Evolutionary conservation across 1,284 basidiomycete species (phyloP), one percentile per base, ranked within the genome.

Genomic region (Agroathelia rolfsii): DNA sequence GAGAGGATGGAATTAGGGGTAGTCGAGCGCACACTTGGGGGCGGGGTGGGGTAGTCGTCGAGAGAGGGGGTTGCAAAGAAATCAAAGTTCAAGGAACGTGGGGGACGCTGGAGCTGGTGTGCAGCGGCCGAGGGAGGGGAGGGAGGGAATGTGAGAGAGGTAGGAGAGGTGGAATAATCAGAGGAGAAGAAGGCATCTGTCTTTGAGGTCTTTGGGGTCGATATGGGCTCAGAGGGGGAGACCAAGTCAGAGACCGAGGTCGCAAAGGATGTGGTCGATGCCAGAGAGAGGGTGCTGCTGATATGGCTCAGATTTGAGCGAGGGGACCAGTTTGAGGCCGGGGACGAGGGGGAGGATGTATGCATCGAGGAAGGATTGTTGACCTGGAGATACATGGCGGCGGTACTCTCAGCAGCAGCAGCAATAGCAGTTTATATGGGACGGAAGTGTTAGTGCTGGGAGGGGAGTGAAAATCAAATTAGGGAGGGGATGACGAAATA

Each of bases 101-200:
- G 24, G 11, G 26, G 34, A 38, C 17, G 38, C 29, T 24, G 39
- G 39, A 12, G 40, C 15, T 23, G 35, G 17, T 1, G 28, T 28
- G 17, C 23, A 13, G 12, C 16, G 32, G 10, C 15, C 27, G 21
- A 35, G 45, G 11, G 44, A 48, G 17, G 42, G 48, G 9, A 43
- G 42, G 24, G 30, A 17, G 44, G 36, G 19, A 32, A 13, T 12
- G 19, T 38, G 28, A 43, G 9, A 8, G 36, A 31, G 12, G 30
- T 16, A 3, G 40, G 30, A 10, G 37, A 35, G 13, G 32, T 32
- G 4, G 32, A 35, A 16, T 33, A 25, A 12, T 30, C 32, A 20
- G 35, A 32, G 15, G 29, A 55, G 39, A 64, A 64, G 48, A 64
- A 64, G 10, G 60, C 59, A 38, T 56, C 48, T 4, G 62, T 64